Conservation (phyloP, 1,284 basidiomycete species). For the Puccinia hordei region DNA sequence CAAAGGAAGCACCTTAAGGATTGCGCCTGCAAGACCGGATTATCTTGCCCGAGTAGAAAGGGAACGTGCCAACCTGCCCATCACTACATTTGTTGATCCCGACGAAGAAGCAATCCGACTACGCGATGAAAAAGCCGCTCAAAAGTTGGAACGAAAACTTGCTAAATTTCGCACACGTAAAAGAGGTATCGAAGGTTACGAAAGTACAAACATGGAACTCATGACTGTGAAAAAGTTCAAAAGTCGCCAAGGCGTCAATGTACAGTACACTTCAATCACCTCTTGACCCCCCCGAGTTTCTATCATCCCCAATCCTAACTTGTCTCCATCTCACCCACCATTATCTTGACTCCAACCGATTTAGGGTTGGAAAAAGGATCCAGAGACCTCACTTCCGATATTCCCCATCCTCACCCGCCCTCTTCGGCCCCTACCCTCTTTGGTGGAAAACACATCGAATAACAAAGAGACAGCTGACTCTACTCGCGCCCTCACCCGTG, state of each 20-base stretch:
- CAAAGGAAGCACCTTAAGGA: conserved; percentile 77
- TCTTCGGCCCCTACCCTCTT: conserved; percentile 25
- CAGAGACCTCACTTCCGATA: conserved; percentile 49
- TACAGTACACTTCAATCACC: conserved; percentile 7
- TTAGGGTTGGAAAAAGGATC: conserved; percentile 51
- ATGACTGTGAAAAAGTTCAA: conserved; percentile 50
- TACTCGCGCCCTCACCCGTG: conserved; percentile 22
- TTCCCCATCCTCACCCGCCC: conserved; percentile 49
- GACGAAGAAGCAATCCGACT: conserved; percentile 18
- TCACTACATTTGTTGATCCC: conserved; percentile 18
- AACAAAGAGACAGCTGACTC: not conserved
- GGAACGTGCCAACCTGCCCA: conserved; percentile 55
- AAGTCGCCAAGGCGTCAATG: conserved; percentile 37
- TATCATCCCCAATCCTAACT: not conserved
- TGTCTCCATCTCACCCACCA: not conserved
- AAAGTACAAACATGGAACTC: conserved; percentile 47
- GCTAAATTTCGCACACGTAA: conserved; percentile 5
- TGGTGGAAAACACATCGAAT: not conserved
- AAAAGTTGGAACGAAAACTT: conserved; percentile 26
- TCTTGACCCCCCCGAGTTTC: not conserved
- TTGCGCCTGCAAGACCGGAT: conserved; percentile 75
- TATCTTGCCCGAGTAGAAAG: conserved; percentile 66
- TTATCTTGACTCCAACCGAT: not conserved
- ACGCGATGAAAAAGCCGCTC: conserved; percentile 25
- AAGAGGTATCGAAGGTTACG: conserved; percentile 45